Base-by-base conservation (phyloP, 1,139 yeast genomes). In the Saccharomyces pastorianus region DNA sequence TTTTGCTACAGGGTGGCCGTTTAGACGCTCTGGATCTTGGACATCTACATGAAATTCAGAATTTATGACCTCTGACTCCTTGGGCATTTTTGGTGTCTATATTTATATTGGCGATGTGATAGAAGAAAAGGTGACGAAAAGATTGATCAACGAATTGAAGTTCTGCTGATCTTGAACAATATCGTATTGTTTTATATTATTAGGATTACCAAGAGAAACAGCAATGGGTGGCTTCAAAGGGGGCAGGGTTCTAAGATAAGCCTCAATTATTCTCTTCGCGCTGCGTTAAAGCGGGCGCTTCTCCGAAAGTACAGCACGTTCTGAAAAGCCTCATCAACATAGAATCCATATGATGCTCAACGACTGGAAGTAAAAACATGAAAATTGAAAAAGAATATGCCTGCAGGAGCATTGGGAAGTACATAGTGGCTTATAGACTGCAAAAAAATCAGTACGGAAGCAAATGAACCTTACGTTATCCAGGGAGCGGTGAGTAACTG, bases 1-100 rank as follows among this genome's bases (percentile, higher is more conserved):
- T 41, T 58, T 58, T 8, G 58, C 48, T 2, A 72, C 56, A 23
- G 55, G 57, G 50, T 67, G 70, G 1, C 71, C 71, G 17, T 62
- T 68, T 13, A 62, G 59, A 13, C n/a, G 53, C 29, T 51, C 48
- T 8, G 53, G 53, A 26, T 51, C 48, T 27, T 29, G 31, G 14
- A 51, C 42, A 11, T 38, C 51, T 11, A 38, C 26, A 20, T 38
- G n/a, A 20, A 38, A 38, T 20, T 38, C 44, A 4, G 44, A 38
- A 11, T 38, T 38, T 38, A 38, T 38, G 13, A 20, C n/a, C 25
- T 38, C n/a, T 20, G 44, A 20, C 44, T 38, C 44, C 23, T 38
- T 38, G 5, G 44, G 44, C 44, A 38, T 38, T 20, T 20, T 38
- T 38, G 6, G n/a, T 17, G 20, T 13, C 20, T 20, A 11, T 20